phyloP scores from a whole-genome alignment of 2,329 filamentous ascomycete species.

The Alternaria novae-zelandiae region DNA sequence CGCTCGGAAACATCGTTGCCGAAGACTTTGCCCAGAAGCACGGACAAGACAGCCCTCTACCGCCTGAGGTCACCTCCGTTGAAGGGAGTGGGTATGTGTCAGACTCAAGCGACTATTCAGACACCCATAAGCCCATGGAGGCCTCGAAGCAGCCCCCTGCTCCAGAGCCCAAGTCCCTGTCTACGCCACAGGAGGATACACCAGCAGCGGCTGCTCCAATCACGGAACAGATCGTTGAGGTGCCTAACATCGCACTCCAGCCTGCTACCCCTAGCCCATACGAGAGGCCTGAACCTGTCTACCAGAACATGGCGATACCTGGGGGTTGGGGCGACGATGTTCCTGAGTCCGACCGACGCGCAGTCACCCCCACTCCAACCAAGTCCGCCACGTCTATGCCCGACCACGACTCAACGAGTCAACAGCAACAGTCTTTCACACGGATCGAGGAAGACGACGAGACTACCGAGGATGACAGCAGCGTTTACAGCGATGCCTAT shows the following conservation, averaged over 20 bases:
- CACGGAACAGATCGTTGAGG: slow-evolving; percentile 21
- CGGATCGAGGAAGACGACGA: slow-evolving; percentile 24
- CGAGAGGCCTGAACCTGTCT: slow-evolving; percentile 33
- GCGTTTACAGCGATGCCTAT: slow-evolving; percentile 77
- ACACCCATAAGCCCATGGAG: slow-evolving; percentile 16
- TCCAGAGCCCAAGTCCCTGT: slow-evolving; percentile 40
- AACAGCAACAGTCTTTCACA: neutral
- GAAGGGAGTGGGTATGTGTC: slow-evolving; percentile 70
- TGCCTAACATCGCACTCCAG: slow-evolving; percentile 45
- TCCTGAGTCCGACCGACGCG: slow-evolving; percentile 6
- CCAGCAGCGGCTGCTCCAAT: slow-evolving; percentile 10
- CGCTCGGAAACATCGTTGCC: slow-evolving; percentile 61
- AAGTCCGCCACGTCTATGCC: neutral
- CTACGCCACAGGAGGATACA: slow-evolving; percentile 21
- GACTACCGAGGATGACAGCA: slow-evolving; percentile 50
- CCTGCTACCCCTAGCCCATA: slow-evolving; percentile 44
- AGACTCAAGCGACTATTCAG: slow-evolving; percentile 54
- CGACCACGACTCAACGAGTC: slow-evolving; percentile 8
- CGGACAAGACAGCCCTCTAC: slow-evolving; percentile 64
- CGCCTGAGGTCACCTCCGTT: slow-evolving; percentile 73
- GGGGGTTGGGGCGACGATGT: slow-evolving; percentile 44
- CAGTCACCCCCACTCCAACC: neutral
- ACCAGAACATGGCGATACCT: slow-evolving; percentile 36
- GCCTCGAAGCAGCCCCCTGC: slow-evolving; percentile 16
- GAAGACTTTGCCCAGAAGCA: slow-evolving; percentile 60